phyloP scores from a whole-genome alignment of 202 grass and related monocot genomes.

The Digitaria exilis region DNA sequence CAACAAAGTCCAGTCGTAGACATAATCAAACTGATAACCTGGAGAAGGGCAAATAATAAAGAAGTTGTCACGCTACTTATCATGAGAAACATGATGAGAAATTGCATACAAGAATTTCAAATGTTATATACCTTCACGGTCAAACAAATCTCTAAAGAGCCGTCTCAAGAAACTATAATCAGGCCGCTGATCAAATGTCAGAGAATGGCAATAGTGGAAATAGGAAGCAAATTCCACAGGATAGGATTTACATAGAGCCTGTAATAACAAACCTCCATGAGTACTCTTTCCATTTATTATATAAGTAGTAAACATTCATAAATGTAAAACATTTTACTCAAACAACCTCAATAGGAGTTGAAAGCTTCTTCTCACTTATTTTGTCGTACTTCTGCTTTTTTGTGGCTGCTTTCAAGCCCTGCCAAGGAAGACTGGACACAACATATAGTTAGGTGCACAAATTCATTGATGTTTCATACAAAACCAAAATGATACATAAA shows the following conservation, averaged over 20 bases:
- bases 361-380: slow-evolving; percentile 77
- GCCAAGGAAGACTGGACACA: slow-evolving; percentile 84
- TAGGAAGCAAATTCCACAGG: slow-evolving; percentile 72
- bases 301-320: neutral
- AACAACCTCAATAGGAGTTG: slow-evolving; percentile 66
- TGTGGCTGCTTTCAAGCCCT: slow-evolving; percentile 72
- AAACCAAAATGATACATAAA: neutral
- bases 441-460: slow-evolving; percentile 29
- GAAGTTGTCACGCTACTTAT: neutral
- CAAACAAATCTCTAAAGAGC: slow-evolving; percentile 60
- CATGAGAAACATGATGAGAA: slow-evolving; percentile 15
- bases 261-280: slow-evolving; percentile 27
- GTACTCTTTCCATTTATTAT: slow-evolving; percentile 11
- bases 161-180: slow-evolving; percentile 67
- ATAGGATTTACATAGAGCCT: slow-evolving; percentile 74
- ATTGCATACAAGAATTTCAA: slow-evolving; percentile 20
- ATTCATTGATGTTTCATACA: neutral
- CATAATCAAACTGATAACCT: slow-evolving; percentile 71
- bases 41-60: slow-evolving; percentile 17
- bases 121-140: slow-evolving; percentile 62
- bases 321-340: slow-evolving; percentile 14
- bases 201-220: slow-evolving; percentile 69
- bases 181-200: slow-evolving; percentile 71
- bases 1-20: slow-evolving; percentile 73
- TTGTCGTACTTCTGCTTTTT: slow-evolving; percentile 84